Evolutionary conservation across 768 basidiomycete species (phyloP), one percentile per base, ranked within the genome.

Genomic region (Calocybe gangraenosa): DNA sequence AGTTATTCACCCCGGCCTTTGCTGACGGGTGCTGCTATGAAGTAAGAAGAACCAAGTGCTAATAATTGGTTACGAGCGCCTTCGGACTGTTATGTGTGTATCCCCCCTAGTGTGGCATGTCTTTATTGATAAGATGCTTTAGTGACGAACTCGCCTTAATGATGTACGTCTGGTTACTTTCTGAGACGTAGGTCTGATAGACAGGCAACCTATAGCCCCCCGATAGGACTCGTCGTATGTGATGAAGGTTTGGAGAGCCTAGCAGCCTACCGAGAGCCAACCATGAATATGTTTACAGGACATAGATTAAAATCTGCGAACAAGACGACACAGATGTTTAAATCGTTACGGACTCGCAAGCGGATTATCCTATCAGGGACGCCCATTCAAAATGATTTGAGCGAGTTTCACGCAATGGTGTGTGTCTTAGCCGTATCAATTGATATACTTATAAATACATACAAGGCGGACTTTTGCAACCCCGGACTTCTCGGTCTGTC

Each of bases 331-430:
- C 75, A 78, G 38, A 88, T 93, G 78, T 90, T 99, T 57, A 82
- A 84, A 41, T 74, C 77, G 3, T 68, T 99, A 21, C 74, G 75
- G 38, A 92, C 91, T 2, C 76, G 74, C 9, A 73, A 90, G 18
- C 70, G 95, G 30, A 75, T 97, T 50, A 94, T 99, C 30, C 71
- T 99, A 3, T 93, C 93, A 0, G 96, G 96, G 23, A 99, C 96
- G 1, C 96, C 96, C 0, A 89, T 99, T 33, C 96, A 98, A 62
- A 99, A 99, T 64, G 92, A 97, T 61, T 66, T 99, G 21, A 73
- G 86, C 51, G 96, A 99, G 63, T 95, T 95, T 58, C 95, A 96
- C 64, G 79, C 92, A 3, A 98, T 98, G 95, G 93, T 92, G 52
- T 51, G 76, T 56, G 20, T 10, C 35, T 22, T 18, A 19, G 42